Percentiles rank a stretch among this genome's conserved stretches.
Evolutionary conservation across 805 yeast species (phyloP).

Genomic region (Pichia gijzeniarum): DNA sequence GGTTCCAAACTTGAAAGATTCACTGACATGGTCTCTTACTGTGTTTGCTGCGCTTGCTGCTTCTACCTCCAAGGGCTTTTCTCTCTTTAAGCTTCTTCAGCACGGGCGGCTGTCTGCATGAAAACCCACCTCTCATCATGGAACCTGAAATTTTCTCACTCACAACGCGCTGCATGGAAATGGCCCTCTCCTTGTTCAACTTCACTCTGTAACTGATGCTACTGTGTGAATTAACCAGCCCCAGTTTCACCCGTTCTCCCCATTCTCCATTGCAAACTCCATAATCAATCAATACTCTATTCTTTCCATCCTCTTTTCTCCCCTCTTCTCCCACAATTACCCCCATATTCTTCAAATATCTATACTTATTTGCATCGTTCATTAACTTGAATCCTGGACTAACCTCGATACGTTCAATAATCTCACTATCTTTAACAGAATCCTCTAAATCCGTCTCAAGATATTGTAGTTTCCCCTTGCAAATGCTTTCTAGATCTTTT

Average conservation of each 20-base stretch:
- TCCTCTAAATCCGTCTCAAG: conserved; percentile 9
- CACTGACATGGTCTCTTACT: conserved; percentile 8
- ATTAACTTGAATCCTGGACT: conserved; percentile 8
- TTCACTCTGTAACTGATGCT: conserved; percentile 1
- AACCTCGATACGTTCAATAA: conserved; percentile 1
- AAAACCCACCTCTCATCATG: not conserved
- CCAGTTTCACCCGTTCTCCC: conserved; percentile 7
- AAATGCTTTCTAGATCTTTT: conserved; percentile 5
- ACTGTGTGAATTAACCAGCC: not conserved
- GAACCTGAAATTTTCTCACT: conserved; percentile 1
- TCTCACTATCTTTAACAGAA: not conserved
- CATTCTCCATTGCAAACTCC: conserved; percentile 8
- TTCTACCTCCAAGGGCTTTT: too few relatives aligned
- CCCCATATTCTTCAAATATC: conserved; percentile 1
- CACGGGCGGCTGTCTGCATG: not conserved
- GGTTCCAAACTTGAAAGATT: conserved; percentile 64
- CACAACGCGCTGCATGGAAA: not conserved
- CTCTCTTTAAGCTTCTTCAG: not conserved
- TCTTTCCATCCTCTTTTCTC: not conserved
- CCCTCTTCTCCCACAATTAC: not conserved
- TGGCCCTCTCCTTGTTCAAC: not conserved
- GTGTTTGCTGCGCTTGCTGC: not conserved
- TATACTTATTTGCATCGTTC: conserved; percentile 11
- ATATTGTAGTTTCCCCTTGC: conserved; percentile 10
- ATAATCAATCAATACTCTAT: conserved; percentile 6